Evolutionary conservation across 805 yeast genomes (phyloP).

Genomic region (Yamadazyma paraphyllophila): DNA sequence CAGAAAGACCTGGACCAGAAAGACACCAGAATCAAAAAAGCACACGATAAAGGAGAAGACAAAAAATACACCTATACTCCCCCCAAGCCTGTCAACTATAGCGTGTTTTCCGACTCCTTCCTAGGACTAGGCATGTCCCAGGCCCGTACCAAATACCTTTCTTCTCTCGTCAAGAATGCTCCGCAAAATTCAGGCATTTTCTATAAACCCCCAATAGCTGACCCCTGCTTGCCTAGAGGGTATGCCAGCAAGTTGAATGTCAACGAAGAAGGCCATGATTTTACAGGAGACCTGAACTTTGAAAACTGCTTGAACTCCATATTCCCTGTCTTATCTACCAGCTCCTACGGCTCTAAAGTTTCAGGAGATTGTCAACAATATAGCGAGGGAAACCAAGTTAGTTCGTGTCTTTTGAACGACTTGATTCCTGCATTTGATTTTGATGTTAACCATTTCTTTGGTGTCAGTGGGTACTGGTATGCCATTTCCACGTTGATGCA

Average conservation of each 20-base stretch:
- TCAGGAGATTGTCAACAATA: conserved; percentile 31
- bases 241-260: conserved; percentile 26
- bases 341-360: conserved; percentile 23
- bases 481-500: conserved; percentile 48
- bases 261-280: conserved; percentile 28
- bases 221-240: conserved; percentile 60
- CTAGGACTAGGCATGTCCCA: conserved; percentile 62
- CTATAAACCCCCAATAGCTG: conserved; percentile 33
- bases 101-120: conserved; percentile 54
- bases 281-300: conserved; percentile 55
- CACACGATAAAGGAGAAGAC: neutral
- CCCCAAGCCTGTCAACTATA: conserved; percentile 25
- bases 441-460: conserved; percentile 54
- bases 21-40: neutral
- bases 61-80: neutral
- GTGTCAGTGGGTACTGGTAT: conserved; percentile 70
- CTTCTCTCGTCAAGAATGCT: conserved; percentile 27
- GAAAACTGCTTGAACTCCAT: conserved; percentile 46
- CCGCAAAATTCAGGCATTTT: conserved; percentile 8
- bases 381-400: conserved; percentile 27
- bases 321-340: conserved; percentile 43
- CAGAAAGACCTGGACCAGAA: neutral
- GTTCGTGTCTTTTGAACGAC: conserved; percentile 53
- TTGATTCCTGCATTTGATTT: conserved; percentile 57
- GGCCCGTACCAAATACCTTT: conserved; percentile 48